Evolutionary conservation across 164 flowering plant species (phyloP).

Genomic region (Aristolochia californica): DNA sequence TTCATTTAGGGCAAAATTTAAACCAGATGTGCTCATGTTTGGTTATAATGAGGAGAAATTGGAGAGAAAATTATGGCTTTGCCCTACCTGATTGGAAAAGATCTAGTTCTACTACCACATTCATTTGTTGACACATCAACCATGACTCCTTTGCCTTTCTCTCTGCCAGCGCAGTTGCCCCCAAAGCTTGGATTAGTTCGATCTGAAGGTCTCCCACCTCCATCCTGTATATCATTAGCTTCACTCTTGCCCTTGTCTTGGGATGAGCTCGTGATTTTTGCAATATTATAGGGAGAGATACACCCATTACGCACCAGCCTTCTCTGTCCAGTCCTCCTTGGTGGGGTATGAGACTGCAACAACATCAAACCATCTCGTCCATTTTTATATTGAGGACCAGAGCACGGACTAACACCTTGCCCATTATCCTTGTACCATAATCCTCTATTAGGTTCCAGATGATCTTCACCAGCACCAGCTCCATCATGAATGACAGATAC

Average conservation of each 20-base stretch:
- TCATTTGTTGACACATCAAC: constrained; percentile 17
- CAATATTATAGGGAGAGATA: constrained; percentile 70
- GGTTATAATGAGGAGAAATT: too few relatives aligned
- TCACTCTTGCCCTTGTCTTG: constrained; percentile 10
- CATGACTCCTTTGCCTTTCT: constrained; percentile 44
- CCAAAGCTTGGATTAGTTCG: constrained; percentile 18
- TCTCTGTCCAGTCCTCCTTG: constrained; percentile 35
- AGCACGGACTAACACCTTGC: constrained; percentile 11
- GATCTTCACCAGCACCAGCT: background rate
- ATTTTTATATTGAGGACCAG: constrained; percentile 11
- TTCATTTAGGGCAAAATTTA: too few relatives aligned
- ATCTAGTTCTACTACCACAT: constrained; percentile 8
- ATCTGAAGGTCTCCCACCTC: background rate
- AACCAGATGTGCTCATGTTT: too few relatives aligned
- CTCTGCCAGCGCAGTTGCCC: constrained; percentile 15
- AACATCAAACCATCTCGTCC: constrained; percentile 6
- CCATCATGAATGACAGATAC: constrained; percentile 13
- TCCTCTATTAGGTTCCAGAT: background rate
- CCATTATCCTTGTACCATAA: background rate
- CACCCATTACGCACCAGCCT: constrained; percentile 81
- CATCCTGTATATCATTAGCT: constrained; percentile 13
- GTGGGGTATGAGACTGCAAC: constrained; percentile 13
- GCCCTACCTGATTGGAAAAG: constrained; percentile 29
- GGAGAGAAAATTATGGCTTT: too few relatives aligned
- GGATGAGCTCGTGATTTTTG: constrained; percentile 29